Percentiles rank a stretch among this genome's conserved stretches.
phyloP scores from a whole-genome alignment of 768 basidiomycete genomes.

The Lactifluus hygrophoroides region DNA sequence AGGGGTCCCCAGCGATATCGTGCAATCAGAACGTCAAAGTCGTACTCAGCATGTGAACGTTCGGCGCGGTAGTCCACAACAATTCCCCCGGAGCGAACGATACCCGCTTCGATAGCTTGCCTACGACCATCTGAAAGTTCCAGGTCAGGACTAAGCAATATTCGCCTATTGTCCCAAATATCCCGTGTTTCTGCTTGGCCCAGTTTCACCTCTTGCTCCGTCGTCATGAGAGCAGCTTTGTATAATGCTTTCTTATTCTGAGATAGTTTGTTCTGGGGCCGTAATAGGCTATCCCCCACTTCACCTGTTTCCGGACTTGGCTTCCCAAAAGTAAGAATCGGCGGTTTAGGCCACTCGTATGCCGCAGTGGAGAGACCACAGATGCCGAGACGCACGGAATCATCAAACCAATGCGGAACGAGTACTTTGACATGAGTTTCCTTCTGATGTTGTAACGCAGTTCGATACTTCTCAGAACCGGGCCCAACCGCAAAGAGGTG shows the following conservation, averaged over 20 bases:
- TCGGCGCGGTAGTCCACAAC: slow-evolving; percentile 30
- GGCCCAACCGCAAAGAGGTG: slow-evolving; percentile 63
- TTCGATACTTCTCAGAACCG: slow-evolving; percentile 38
- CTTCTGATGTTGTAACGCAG: slow-evolving; percentile 48
- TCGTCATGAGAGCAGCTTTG: slow-evolving; percentile 26
- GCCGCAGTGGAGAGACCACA: slow-evolving; percentile 41
- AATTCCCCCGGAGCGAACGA: slow-evolving; percentile 53
- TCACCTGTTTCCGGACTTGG: slow-evolving; percentile 18
- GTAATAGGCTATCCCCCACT: slow-evolving; percentile 22
- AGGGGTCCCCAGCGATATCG: slow-evolving; percentile 57
- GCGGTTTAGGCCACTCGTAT: slow-evolving; percentile 72
- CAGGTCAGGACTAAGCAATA: slow-evolving; percentile 56
- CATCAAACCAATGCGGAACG: slow-evolving; percentile 93
- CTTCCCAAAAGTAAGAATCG: slow-evolving; percentile 33
- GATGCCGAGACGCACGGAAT: slow-evolving; percentile 47
- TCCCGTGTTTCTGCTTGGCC: slow-evolving; percentile 23
- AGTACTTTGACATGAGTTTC: slow-evolving; percentile 56
- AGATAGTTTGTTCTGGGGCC: slow-evolving; percentile 28
- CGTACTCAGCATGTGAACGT: slow-evolving; percentile 36
- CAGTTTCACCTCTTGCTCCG: slow-evolving; percentile 20
- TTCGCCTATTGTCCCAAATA: slow-evolving; percentile 51
- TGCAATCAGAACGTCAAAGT: slow-evolving; percentile 70
- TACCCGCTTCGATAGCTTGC: slow-evolving; percentile 47
- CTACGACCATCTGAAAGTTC: slow-evolving; percentile 42
- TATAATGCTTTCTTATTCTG: slow-evolving; percentile 30